A percentile compares a stretch with the other conserved stretches of the same genome.
Evolutionary conservation across 202 grass and related monocot genomes (phyloP).

Genomic region (Alloteropsis angusta): DNA sequence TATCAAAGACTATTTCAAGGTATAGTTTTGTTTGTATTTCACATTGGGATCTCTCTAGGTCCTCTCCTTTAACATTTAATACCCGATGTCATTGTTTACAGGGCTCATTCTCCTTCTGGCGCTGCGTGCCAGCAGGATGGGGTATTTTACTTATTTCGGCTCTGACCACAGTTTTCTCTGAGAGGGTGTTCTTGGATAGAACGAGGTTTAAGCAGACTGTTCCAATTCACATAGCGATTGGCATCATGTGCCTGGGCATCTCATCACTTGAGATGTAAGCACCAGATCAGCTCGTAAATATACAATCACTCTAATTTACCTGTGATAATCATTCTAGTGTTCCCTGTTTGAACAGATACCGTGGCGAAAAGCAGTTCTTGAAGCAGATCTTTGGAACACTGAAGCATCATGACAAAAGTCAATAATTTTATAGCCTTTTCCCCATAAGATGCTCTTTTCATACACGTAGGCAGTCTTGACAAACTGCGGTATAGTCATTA

Average conservation of each 20-base stretch:
- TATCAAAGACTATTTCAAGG: slow-evolving; percentile 88
- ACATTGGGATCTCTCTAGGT: not conserved
- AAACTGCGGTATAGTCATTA: not conserved
- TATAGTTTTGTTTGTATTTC: slow-evolving; percentile 25
- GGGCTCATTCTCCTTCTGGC: slow-evolving; percentile 65
- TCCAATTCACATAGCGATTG: slow-evolving; percentile 68
- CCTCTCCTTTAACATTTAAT: not conserved
- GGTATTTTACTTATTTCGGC: slow-evolving; percentile 66
- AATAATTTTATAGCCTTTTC: not conserved
- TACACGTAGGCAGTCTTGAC: not conserved
- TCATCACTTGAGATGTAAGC: slow-evolving; percentile 68
- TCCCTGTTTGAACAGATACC: slow-evolving; percentile 51
- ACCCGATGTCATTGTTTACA: slow-evolving; percentile 21
- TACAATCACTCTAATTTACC: not conserved
- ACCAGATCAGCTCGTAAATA: not conserved
- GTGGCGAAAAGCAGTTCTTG: slow-evolving; percentile 75
- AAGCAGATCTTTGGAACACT: slow-evolving; percentile 39
- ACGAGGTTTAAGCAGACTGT: slow-evolving; percentile 64
- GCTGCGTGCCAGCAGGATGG: slow-evolving; percentile 78
- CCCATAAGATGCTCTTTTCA: not conserved
- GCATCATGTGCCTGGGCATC: slow-evolving; percentile 59
- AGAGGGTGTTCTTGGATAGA: slow-evolving; percentile 64
- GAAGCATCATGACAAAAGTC: slow-evolving; percentile 14
- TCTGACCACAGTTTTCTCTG: slow-evolving; percentile 56
- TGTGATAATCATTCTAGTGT: slow-evolving; percentile 2